phyloP scores from a whole-genome alignment of 805 yeast genomes.

The Monosporozyma servazzii region DNA sequence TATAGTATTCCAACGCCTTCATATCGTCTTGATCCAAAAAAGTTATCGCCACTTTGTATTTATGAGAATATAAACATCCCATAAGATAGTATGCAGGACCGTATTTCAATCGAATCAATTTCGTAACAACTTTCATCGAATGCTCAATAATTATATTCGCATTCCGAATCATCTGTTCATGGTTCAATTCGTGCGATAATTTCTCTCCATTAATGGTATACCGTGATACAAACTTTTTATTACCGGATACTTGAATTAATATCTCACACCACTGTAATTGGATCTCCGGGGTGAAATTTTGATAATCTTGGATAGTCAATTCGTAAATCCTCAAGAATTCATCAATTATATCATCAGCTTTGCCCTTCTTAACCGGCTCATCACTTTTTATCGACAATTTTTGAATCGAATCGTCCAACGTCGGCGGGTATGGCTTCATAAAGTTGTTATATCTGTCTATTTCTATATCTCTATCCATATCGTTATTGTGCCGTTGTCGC shows the following conservation, averaged over 20 bases:
- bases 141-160: conserved; percentile 47
- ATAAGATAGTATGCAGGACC: conserved; percentile 49
- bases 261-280: conserved; percentile 59
- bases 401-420: not conserved
- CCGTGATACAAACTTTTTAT: conserved; percentile 33
- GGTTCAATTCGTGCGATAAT: conserved; percentile 31
- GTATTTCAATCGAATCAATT: conserved; percentile 40
- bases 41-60: not conserved
- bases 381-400: not conserved
- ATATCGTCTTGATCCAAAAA: conserved; percentile 44
- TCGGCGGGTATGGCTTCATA: not conserved
- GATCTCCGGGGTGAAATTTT: conserved; percentile 37
- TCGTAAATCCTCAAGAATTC: conserved; percentile 20
- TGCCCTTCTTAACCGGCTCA: not conserved
- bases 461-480: not conserved
- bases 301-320: conserved; percentile 19
- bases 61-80: conserved; percentile 52
- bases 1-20: conserved; percentile 53
- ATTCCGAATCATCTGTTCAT: conserved; percentile 41
- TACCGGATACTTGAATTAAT: conserved; percentile 40
- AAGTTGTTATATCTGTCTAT: not conserved
- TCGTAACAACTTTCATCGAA: conserved; percentile 51
- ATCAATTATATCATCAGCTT: not conserved
- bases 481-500: not conserved
- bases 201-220: conserved; percentile 42